phyloP scores from a whole-genome alignment of 306 rosid species.

The Purshia tridentata region DNA sequence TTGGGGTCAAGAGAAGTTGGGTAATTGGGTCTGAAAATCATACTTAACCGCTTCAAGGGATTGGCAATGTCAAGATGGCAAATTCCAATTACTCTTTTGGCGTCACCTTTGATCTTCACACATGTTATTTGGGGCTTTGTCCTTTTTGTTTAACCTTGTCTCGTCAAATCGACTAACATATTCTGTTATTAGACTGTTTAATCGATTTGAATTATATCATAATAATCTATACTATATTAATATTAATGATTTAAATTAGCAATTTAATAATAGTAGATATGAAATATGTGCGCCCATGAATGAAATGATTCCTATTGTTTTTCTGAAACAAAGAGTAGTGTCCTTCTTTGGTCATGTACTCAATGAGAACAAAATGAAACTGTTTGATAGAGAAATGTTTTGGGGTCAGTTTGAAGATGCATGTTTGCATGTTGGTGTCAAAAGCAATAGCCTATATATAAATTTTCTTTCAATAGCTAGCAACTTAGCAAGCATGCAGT shows the following conservation, averaged over 20 bases:
- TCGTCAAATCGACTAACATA: not conserved
- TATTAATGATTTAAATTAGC: no score
- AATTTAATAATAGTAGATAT: no score
- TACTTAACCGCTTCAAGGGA: slow-evolving; percentile 50
- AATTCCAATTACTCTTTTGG: slow-evolving; percentile 46
- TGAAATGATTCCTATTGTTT: no score
- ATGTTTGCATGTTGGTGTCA: slow-evolving; percentile 24
- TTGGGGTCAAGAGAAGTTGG: slow-evolving; percentile 46
- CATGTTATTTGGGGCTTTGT: slow-evolving; percentile 31
- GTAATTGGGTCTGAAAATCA: slow-evolving; percentile 48
- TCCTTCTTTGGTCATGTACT: not conserved
- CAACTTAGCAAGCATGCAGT: slow-evolving; percentile 13
- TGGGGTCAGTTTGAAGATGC: slow-evolving; percentile 10
- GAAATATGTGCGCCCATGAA: no score
- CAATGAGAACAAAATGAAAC: slow-evolving; percentile 1
- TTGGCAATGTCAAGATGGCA: slow-evolving; percentile 50
- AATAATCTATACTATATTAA: no score
- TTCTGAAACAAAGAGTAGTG: not conserved
- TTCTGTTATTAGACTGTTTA: not conserved
- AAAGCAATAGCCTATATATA: not conserved
- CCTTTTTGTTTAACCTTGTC: not conserved
- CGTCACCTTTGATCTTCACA: slow-evolving; percentile 43
- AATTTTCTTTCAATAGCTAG: slow-evolving; percentile 1
- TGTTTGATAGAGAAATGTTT: slow-evolving; percentile 9
- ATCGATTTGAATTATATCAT: not conserved